phyloP scores from a whole-genome alignment of 768 basidiomycete species.

The Suillus subluteus region DNA sequence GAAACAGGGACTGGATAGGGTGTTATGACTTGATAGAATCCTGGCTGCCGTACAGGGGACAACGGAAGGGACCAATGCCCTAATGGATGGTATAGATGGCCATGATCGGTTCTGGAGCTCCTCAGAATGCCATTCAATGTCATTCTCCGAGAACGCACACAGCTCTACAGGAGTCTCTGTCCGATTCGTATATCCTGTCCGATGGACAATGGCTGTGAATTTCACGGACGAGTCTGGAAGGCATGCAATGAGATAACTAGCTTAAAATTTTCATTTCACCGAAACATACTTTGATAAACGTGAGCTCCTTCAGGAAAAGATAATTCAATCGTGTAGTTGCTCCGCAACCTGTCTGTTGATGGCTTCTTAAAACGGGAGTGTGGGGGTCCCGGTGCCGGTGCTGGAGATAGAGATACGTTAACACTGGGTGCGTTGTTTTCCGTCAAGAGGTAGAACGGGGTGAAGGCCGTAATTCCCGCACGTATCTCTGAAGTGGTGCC shows the following conservation, averaged over 20 bases:
- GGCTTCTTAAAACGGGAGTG: neutral
- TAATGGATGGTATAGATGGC: neutral
- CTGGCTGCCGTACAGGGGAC: no score
- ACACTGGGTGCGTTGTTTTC: neutral
- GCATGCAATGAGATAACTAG: neutral
- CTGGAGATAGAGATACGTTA: neutral
- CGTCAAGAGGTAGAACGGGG: neutral
- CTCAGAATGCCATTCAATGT: neutral
- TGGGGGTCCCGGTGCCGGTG: no score
- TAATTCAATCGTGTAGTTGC: constrained; percentile 15
- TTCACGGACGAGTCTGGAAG: constrained; percentile 7
- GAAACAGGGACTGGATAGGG: neutral
- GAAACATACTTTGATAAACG: constrained; percentile 6
- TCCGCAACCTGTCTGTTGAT: neutral
- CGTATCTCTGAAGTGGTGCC: constrained; percentile 20
- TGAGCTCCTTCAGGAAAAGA: neutral
- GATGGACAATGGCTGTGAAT: constrained; percentile 4
- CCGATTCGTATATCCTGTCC: constrained; percentile 12
- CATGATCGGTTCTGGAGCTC: neutral
- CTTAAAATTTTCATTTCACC: neutral
- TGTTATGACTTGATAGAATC: neutral
- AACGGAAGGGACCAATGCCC: constrained; percentile 7
- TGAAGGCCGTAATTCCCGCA: constrained; percentile 10
- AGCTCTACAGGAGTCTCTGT: constrained; percentile 8
- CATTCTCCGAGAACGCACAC: neutral